A percentile compares a stretch with the other conserved stretches of the same genome.
Conservation (phyloP, 2,329 filamentous ascomycete genomes). For the Ophiostoma tasmaniense region DNA sequence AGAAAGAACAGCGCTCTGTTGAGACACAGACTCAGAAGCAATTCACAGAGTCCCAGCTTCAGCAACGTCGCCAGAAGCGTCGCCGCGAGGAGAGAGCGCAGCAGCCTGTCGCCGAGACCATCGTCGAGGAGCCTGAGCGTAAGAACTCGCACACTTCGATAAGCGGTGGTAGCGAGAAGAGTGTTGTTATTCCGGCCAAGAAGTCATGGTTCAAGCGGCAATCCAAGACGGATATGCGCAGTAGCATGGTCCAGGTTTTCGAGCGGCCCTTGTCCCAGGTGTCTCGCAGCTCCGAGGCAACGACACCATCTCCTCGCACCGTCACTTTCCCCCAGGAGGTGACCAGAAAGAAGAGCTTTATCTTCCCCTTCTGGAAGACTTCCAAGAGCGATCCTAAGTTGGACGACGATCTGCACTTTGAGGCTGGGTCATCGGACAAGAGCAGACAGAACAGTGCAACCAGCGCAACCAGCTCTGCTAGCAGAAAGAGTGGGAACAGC, state of each 20-base stretch:
- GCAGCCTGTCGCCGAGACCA: conserved; percentile 12
- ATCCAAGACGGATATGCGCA: conserved; percentile 22
- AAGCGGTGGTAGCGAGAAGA: conserved; percentile 11
- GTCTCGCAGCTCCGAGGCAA: conserved; percentile 8
- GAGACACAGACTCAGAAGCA: not conserved
- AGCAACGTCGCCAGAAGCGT: not conserved
- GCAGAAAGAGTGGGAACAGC: conserved; percentile 8
- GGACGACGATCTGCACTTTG: conserved; percentile 27
- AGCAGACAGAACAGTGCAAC: conserved; percentile 12
- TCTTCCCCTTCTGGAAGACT: conserved; percentile 48
- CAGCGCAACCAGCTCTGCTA: conserved; percentile 9
- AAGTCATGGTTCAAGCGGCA: conserved; percentile 21
- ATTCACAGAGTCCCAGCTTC: not conserved
- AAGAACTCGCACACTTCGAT: conserved; percentile 6
- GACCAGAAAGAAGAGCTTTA: conserved; percentile 43
- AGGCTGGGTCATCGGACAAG: conserved; percentile 16
- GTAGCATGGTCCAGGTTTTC: not conserved
- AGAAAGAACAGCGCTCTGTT: not conserved
- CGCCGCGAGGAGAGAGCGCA: not conserved
- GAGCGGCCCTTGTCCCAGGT: not conserved
- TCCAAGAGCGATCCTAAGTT: conserved; percentile 35
- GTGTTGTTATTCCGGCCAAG: not conserved
- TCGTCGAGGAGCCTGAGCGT: conserved; percentile 16
- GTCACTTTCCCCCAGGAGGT: conserved; percentile 10
- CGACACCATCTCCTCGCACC: not conserved